Conservation (phyloP, 768 basidiomycete species). For the Crucibulum laeve region DNA sequence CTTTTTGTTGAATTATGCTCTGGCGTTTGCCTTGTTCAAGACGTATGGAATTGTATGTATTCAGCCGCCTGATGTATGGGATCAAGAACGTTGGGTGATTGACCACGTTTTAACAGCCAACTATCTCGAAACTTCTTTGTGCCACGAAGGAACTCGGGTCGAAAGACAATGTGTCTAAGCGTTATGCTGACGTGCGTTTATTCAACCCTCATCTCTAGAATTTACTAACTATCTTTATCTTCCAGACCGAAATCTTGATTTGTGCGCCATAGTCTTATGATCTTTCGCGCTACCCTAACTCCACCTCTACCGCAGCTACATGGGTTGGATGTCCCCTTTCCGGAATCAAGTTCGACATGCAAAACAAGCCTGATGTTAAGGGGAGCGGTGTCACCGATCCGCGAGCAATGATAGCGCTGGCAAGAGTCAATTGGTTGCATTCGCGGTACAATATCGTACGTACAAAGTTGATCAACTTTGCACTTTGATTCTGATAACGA, state of each 20-base stretch:
- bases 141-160: constrained; percentile 35
- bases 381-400: constrained; percentile 26
- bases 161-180: constrained; percentile 29
- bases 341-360: constrained; percentile 3
- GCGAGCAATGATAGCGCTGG: constrained; percentile 33
- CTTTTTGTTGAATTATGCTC: constrained; percentile 28
- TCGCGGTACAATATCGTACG: constrained; percentile 34
- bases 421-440: constrained; percentile 40
- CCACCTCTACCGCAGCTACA: constrained; percentile 15
- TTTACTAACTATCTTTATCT: constrained; percentile 3
- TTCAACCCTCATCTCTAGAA: background rate
- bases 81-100: background rate
- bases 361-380: background rate
- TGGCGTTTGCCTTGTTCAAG: constrained; percentile 50
- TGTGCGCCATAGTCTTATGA: constrained; percentile 15
- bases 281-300: background rate
- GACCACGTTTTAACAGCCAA: constrained; percentile 26
- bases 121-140: constrained; percentile 37
- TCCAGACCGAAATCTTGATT: constrained; percentile 41
- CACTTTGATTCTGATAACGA: background rate
- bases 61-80: background rate
- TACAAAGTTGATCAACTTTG: background rate
- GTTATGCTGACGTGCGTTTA: constrained; percentile 45
- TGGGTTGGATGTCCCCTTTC: constrained; percentile 25
- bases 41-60: constrained; percentile 42